These are phyloP conservation scores for Talaromyces ruber DNA, from an alignment of 495 filamentous ascomycete genomes.

Conservation along the genomic window DNA sequence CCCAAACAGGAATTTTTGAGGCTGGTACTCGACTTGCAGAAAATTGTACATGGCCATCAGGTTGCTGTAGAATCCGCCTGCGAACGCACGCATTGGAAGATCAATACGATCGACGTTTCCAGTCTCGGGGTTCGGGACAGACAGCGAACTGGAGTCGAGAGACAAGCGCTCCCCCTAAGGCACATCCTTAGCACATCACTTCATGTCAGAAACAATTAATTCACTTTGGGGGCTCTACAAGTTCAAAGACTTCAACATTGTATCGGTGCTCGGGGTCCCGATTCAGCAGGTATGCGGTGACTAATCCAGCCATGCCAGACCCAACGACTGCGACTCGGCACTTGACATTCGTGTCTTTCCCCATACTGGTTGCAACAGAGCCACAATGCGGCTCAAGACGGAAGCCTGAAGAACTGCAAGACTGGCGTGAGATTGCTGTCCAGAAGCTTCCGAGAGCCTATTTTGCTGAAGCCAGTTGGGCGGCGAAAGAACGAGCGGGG, in stretches of 20 bases:
- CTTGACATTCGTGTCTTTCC: no score
- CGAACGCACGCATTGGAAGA: slow-evolving; percentile 49
- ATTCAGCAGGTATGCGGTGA: slow-evolving; percentile 40
- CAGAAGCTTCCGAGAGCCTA: no score
- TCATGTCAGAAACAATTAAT: no score
- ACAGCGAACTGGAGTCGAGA: not conserved
- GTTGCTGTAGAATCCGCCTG: slow-evolving; percentile 38
- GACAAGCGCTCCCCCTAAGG: not conserved
- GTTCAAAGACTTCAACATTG: slow-evolving; percentile 38
- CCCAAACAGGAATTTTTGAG: slow-evolving; percentile 33
- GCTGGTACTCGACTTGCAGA: not conserved
- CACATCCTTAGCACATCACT: no score
- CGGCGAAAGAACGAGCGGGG: no score
- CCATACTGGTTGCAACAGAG: no score
- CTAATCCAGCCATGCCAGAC: slow-evolving; percentile 47
- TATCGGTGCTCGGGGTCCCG: slow-evolving; percentile 33
- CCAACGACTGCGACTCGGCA: slow-evolving; percentile 47
- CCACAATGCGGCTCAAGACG: no score
- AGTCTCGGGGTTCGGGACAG: no score
- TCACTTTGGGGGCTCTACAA: slow-evolving; percentile 17
- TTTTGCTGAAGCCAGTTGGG: no score
- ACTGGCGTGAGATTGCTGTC: no score
- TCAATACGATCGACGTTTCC: no score
- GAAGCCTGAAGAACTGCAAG: no score
- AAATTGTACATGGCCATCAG: not conserved